phyloP scores from a whole-genome alignment of 257 asterid genomes.

The Solanum etuberosum region DNA sequence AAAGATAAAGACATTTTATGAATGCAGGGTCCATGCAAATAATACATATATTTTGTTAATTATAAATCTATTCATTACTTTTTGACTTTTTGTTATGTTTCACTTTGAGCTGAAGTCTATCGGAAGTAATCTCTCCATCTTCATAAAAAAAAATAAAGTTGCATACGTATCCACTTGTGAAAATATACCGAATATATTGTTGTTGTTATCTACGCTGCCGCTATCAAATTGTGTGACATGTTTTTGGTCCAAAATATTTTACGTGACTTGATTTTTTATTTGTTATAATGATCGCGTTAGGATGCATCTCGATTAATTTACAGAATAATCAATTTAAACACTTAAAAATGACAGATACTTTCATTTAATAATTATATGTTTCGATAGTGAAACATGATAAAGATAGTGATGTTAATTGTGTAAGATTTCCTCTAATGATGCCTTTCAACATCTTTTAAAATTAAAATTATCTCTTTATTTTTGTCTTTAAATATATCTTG shows the following conservation, averaged over 20 bases:
- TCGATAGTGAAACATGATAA: background rate
- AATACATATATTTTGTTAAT: background rate
- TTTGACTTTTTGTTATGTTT: background rate
- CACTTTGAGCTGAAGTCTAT: background rate
- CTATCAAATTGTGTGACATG: background rate
- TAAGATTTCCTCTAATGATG: background rate
- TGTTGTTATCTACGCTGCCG: background rate
- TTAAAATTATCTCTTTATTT: background rate
- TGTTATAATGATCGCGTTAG: background rate
- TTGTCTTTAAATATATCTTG: background rate
- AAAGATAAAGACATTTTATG: background rate
- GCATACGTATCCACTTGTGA: background rate
- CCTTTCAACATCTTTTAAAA: background rate
- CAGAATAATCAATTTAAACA: background rate
- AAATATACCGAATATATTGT: background rate
- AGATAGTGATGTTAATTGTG: background rate
- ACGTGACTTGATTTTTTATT: background rate
- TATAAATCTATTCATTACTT: background rate
- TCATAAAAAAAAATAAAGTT: background rate
- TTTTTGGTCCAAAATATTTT: background rate
- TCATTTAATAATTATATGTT: background rate
- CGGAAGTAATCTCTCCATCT: no score
- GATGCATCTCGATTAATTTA: background rate
- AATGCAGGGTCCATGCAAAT: background rate
- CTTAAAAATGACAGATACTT: background rate